Conservation (phyloP, 192 early-diverging fungal genomes). For the Jimgerdemannia flammicorona region DNA sequence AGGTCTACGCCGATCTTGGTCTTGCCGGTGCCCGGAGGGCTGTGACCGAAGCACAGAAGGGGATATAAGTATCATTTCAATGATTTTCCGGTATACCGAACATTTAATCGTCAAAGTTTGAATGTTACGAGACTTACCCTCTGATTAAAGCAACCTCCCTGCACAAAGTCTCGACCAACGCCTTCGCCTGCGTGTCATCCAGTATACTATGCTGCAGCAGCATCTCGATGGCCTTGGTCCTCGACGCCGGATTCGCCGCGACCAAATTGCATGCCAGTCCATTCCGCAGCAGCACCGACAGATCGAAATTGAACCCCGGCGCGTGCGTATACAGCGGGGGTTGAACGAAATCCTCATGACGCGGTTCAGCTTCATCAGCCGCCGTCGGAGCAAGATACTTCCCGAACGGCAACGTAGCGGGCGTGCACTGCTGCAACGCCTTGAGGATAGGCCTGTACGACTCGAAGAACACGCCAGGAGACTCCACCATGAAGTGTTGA, state of each 20-base stretch:
- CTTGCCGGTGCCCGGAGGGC: slow-evolving; percentile 60
- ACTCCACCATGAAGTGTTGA: slow-evolving; percentile 34
- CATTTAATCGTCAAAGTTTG: no score
- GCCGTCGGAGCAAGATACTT: slow-evolving; percentile 30
- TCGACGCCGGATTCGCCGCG: neutral
- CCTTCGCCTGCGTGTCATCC: slow-evolving; percentile 46
- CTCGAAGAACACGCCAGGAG: slow-evolving; percentile 28
- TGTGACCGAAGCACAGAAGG: neutral
- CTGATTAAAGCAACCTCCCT: slow-evolving; percentile 51
- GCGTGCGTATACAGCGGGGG: slow-evolving; percentile 35
- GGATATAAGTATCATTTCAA: neutral
- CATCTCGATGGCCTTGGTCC: neutral
- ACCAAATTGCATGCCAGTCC: slow-evolving; percentile 9
- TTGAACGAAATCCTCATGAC: neutral
- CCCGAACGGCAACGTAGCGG: slow-evolving; percentile 31
- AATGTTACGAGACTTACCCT: slow-evolving; percentile 23
- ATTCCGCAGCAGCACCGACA: slow-evolving; percentile 16
- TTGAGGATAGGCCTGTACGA: slow-evolving; percentile 31
- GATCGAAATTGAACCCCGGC: slow-evolving; percentile 23
- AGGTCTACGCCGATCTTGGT: slow-evolving; percentile 50
- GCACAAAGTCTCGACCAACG: slow-evolving; percentile 42
- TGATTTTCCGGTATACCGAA: neutral
- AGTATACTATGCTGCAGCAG: slow-evolving; percentile 24
- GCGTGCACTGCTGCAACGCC: slow-evolving; percentile 21
- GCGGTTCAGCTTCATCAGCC: neutral